Conservation (phyloP, 225 moss, liverwort and hornwort genomes). For the Bryum argenteum region DNA sequence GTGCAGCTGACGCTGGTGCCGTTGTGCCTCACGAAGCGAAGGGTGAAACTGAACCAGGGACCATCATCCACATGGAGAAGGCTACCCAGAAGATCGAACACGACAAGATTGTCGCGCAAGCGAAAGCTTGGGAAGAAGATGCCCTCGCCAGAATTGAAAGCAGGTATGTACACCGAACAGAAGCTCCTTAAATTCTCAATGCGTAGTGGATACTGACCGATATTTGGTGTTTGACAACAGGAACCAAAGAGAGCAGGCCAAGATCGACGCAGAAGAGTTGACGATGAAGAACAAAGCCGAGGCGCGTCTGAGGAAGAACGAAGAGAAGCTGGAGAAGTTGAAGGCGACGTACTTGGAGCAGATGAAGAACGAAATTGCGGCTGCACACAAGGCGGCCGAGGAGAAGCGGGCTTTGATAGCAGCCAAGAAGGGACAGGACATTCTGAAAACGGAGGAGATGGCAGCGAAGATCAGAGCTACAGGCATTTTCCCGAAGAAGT, state of each 20-base stretch:
- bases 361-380: constrained; percentile 58
- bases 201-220: too few relatives aligned
- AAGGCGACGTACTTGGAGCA: constrained; percentile 49
- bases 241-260: constrained; percentile 39
- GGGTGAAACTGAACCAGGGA: constrained; percentile 37
- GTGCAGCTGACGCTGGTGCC: constrained; percentile 16
- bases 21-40: constrained; percentile 24
- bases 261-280: constrained; percentile 45
- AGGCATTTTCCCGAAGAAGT: constrained; percentile 54
- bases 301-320: constrained; percentile 37
- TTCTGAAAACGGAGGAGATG: constrained; percentile 41
- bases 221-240: constrained; percentile 14
- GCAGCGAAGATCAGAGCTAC: constrained; percentile 64
- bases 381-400: constrained; percentile 51
- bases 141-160: constrained; percentile 36
- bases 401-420: constrained; percentile 40
- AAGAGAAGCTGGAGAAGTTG: constrained; percentile 54
- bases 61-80: constrained; percentile 57
- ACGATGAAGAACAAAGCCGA: constrained; percentile 56
- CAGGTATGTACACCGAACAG: constrained; percentile 29
- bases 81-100: constrained; percentile 58
- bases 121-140: constrained; percentile 60
- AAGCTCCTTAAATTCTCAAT: too few relatives aligned
- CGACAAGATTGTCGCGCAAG: constrained; percentile 46
- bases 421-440: constrained; percentile 44